A percentile compares a stretch with the other conserved stretches of the same genome.
phyloP scores from a whole-genome alignment of 2,329 filamentous ascomycete genomes.

The Fusarium robinianum region DNA sequence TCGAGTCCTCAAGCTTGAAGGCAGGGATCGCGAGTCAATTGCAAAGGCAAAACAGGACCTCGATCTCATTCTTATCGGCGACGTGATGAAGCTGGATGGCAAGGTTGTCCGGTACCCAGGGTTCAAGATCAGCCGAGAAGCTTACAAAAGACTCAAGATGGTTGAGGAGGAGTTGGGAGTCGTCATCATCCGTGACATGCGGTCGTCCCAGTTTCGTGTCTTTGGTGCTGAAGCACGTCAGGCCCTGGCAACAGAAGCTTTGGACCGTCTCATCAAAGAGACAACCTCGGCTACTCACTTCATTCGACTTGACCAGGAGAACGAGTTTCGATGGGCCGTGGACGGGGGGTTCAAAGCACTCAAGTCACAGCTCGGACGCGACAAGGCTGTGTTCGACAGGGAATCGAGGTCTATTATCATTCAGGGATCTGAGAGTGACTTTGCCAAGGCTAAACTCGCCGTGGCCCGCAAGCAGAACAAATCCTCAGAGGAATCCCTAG shows the following conservation, averaged over 20 bases:
- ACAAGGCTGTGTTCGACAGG: slow-evolving; percentile 41
- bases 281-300: slow-evolving; percentile 1
- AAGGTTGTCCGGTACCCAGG: slow-evolving; percentile 5
- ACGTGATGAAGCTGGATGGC: slow-evolving; percentile 7
- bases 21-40: slow-evolving; percentile 5
- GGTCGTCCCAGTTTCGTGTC: slow-evolving; percentile 5
- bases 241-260: neutral
- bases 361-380: slow-evolving; percentile 30
- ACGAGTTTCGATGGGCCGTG: slow-evolving; percentile 38
- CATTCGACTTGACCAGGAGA: slow-evolving; percentile 35
- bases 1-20: slow-evolving; percentile 15
- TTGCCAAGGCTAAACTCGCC: accelerated
- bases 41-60: slow-evolving; percentile 9
- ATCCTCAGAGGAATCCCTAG: neutral
- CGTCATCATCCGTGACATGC: slow-evolving; percentile 13
- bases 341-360: slow-evolving; percentile 41
- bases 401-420: slow-evolving; percentile 41
- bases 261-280: neutral
- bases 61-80: slow-evolving; percentile 6
- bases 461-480: neutral
- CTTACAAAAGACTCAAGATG: neutral
- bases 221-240: slow-evolving; percentile 6
- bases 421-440: slow-evolving; percentile 24
- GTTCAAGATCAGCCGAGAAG: neutral
- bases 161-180: slow-evolving; percentile 9